Evolutionary conservation across 768 basidiomycete species (phyloP).

Genomic region (Suillus discolor): DNA sequence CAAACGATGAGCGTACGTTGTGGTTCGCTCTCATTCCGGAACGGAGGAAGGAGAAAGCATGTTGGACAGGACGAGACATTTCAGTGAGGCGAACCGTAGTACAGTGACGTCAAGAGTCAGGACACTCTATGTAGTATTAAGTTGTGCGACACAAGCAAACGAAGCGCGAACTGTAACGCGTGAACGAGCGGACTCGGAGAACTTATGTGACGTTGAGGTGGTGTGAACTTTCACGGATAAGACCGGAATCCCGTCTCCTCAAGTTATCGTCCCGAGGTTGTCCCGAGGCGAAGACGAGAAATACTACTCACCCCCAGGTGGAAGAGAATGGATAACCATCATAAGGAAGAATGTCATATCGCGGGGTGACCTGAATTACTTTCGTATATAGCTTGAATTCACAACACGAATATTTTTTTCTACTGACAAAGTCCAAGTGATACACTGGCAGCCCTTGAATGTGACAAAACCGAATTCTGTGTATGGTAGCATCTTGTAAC

Average conservation of each 20-base stretch:
- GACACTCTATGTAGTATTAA: not conserved
- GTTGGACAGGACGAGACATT: constrained; percentile 28
- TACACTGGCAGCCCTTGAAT: not conserved
- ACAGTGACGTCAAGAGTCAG: not conserved
- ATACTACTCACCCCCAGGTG: not conserved
- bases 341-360: not conserved
- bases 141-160: not conserved
- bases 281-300: not conserved
- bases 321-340: not conserved
- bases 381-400: not conserved
- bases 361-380: not conserved
- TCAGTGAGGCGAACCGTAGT: not conserved
- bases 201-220: constrained; percentile 1
- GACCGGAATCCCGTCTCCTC: constrained; percentile 5
- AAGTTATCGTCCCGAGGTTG: not conserved
- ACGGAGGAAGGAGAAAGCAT: constrained; percentile 23
- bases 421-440: not conserved
- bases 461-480: not conserved
- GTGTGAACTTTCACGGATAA: constrained; percentile 9
- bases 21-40: constrained; percentile 13
- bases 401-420: not conserved
- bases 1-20: constrained; percentile 17
- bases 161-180: not conserved
- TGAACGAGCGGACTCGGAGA: not conserved
- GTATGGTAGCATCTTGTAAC: not conserved